These are phyloP conservation scores for Orbilia javanica DNA, from an alignment of 2,329 filamentous ascomycete species.

Conservation along the genomic window DNA sequence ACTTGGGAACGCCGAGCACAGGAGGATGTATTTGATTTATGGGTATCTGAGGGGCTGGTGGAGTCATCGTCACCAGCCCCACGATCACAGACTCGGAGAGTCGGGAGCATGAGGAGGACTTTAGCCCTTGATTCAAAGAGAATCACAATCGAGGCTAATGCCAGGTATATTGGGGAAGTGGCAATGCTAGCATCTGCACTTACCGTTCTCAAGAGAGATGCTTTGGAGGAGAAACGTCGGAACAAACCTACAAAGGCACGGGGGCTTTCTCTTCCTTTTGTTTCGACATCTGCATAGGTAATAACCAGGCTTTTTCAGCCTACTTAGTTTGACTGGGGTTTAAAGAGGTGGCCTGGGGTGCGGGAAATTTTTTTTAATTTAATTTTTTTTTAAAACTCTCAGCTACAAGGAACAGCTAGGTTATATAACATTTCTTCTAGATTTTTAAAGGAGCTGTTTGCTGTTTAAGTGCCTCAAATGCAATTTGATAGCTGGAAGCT, in stretches of 20 bases:
- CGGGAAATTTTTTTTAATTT: slow-evolving; percentile 32
- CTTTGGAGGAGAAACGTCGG: slow-evolving; percentile 41
- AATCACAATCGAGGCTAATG: slow-evolving; percentile 46
- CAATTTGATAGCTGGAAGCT: slow-evolving; percentile 3
- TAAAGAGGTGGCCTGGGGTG: not conserved
- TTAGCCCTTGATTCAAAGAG: slow-evolving; percentile 47
- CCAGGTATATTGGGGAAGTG: slow-evolving; percentile 46
- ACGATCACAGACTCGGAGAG: slow-evolving; percentile 37
- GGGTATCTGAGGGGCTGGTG: slow-evolving; percentile 35
- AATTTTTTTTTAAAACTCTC: slow-evolving; percentile 33
- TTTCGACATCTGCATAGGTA: slow-evolving; percentile 1
- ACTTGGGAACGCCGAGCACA: slow-evolving; percentile 42
- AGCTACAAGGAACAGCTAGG: not conserved
- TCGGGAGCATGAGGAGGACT: slow-evolving; percentile 46
- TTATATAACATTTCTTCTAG: not conserved
- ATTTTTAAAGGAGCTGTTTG: not conserved
- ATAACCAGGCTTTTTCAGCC: not conserved
- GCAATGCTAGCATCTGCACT: slow-evolving; percentile 48
- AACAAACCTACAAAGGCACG: slow-evolving; percentile 27
- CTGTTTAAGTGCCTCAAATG: not conserved
- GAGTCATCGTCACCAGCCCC: slow-evolving; percentile 16
- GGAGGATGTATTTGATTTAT: slow-evolving; percentile 49
- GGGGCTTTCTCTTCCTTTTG: slow-evolving; percentile 1
- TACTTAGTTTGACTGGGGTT: not conserved
- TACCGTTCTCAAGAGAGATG: slow-evolving; percentile 49